Conservation (phyloP, 495 filamentous ascomycete genomes). For the Aspergillus bertholletiae region DNA sequence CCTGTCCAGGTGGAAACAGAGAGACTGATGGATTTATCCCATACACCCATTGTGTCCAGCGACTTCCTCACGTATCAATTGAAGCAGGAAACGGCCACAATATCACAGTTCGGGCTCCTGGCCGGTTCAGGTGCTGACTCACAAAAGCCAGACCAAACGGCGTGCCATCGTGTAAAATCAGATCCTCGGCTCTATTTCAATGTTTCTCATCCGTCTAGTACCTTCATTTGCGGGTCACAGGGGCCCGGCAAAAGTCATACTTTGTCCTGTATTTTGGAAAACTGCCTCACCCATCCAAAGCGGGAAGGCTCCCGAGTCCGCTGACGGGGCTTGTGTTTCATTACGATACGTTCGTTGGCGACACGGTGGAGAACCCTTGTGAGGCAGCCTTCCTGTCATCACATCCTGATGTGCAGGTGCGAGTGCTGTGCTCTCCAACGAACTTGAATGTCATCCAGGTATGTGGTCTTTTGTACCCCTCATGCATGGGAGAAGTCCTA, state of each 20-base stretch:
- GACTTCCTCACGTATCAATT: too few species aligned
- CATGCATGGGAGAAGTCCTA: too few species aligned
- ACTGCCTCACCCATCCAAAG: constrained; percentile 44
- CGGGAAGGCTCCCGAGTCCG: constrained; percentile 42
- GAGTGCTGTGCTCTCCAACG: constrained; percentile 61
- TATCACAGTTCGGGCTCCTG: constrained; percentile 13
- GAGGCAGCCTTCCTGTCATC: constrained; percentile 67
- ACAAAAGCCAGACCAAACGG: not conserved
- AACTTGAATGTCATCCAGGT: constrained; percentile 50
- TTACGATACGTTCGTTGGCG: constrained; percentile 59
- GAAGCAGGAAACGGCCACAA: not conserved
- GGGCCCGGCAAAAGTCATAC: constrained; percentile 77
- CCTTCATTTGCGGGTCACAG: constrained; percentile 75
- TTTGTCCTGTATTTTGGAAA: constrained; percentile 66
- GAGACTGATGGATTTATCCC: too few species aligned
- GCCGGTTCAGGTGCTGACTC: not conserved
- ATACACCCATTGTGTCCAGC: too few species aligned
- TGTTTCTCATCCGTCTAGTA: constrained; percentile 60
- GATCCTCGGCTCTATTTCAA: constrained; percentile 63
- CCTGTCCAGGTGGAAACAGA: too few species aligned
- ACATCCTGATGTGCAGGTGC: constrained; percentile 49
- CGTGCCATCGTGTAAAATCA: constrained; percentile 18
- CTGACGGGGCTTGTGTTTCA: constrained; percentile 67
- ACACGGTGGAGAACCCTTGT: constrained; percentile 51
- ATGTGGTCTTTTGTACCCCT: constrained; percentile 9